A percentile compares a stretch with the other conserved stretches of the same genome.
Evolutionary conservation across 306 rosid genomes (phyloP).

Genomic region (Casuarina glauca): DNA sequence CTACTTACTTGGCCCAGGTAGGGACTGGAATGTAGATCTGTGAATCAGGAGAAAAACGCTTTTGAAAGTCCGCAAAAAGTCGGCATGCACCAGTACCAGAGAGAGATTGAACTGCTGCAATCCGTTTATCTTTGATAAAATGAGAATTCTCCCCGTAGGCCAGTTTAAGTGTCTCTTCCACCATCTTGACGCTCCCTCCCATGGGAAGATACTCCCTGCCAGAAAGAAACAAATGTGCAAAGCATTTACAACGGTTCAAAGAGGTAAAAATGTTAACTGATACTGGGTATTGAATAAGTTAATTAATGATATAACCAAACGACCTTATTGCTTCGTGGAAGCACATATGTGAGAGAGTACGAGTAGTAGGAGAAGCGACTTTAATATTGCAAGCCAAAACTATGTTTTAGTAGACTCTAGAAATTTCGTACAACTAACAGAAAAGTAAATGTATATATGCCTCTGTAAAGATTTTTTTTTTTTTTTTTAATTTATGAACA

Average conservation of each 20-base stretch:
- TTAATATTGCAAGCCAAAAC: neutral
- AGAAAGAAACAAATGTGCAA: slow-evolving; percentile 16
- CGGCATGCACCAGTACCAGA: slow-evolving; percentile 99
- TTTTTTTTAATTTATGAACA: neutral
- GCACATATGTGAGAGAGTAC: neutral
- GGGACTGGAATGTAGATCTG: slow-evolving; percentile 88
- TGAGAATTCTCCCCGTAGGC: slow-evolving; percentile 90
- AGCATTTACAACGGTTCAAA: slow-evolving; percentile 18
- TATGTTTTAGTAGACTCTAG: neutral
- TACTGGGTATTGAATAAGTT: no score
- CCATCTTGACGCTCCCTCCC: slow-evolving; percentile 83
- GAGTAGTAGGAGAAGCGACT: neutral
- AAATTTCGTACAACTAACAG: neutral
- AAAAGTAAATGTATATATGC: neutral
- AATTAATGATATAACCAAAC: neutral
- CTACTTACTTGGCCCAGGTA: slow-evolving; percentile 87
- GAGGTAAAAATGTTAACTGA: neutral
- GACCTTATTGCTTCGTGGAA: neutral
- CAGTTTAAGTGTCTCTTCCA: slow-evolving; percentile 87
- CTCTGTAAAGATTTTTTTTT: neutral
- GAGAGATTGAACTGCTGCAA: slow-evolving; percentile 92
- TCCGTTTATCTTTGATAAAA: slow-evolving; percentile 77
- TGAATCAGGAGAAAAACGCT: slow-evolving; percentile 76
- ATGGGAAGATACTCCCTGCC: slow-evolving; percentile 96
- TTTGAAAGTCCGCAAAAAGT: slow-evolving; percentile 90